These are phyloP conservation scores for Nicotiana sylvestris DNA, from an alignment of 257 asterid genomes.

Conservation along the genomic window DNA sequence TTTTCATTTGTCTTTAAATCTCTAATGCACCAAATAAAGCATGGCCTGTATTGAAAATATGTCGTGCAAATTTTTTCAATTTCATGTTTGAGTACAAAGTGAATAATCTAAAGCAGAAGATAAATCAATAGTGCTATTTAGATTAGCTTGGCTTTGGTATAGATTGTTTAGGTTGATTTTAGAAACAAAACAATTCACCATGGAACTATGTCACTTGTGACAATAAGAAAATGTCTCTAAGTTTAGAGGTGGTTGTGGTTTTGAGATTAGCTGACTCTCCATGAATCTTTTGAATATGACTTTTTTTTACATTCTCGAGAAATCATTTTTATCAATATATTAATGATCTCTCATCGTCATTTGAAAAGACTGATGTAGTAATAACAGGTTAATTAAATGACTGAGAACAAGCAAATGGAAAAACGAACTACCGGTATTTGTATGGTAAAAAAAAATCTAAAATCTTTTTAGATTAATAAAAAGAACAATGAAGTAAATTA, in stretches of 20 bases:
- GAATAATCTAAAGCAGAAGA: neutral
- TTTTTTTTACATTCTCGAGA: neutral
- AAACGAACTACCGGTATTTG: neutral
- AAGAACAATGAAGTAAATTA: neutral
- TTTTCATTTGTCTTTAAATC: neutral
- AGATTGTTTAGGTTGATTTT: neutral
- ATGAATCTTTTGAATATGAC: neutral
- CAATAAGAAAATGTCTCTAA: neutral
- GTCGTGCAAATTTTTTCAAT: neutral
- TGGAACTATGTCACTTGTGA: neutral
- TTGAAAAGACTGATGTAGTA: neutral
- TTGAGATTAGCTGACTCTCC: neutral
- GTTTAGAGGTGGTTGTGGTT: neutral
- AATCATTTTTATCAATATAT: neutral
- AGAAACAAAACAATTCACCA: neutral
- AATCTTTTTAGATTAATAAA: too few relatives aligned
- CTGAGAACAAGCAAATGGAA: neutral
- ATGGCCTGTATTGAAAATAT: neutral
- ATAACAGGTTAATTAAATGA: neutral
- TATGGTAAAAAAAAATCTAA: neutral
- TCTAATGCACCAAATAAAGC: neutral
- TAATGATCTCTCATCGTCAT: neutral
- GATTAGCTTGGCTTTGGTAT: neutral
- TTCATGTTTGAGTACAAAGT: neutral
- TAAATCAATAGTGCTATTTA: neutral